Base-by-base conservation (phyloP, 75 land plant genomes). In the Selaginella tamariscina region DNA sequence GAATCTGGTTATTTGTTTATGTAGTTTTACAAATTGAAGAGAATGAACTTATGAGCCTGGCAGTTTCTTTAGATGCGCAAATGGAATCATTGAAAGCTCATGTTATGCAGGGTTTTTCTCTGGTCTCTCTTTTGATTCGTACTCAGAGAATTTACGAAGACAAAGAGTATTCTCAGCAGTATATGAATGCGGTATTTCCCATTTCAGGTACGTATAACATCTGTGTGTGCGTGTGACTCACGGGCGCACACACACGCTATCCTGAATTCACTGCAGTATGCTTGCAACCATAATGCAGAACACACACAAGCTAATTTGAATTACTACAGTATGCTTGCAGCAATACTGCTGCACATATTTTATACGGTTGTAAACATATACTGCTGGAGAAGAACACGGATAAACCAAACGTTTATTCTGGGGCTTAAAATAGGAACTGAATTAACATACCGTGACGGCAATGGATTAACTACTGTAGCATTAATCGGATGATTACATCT, bases 111-210 rank as follows among this genome's bases (percentile, higher is more conserved):
- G 62, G 8, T 2, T 59, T 9, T 59, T 59, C 62, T 23, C n/a
- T 21, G 62, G 62, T 26, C 26, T 21, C 26, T 59, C 62, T 23
- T 2, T 59, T 23, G 62, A 59, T 59, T 59, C 24, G 21, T n/a
- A 5, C 21, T 8, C 18, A 23, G 26, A 21, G 62, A n/a, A 5
- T 59, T 8, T 59, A 59, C 26, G 62, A 8, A 8, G 8, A 23
- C 21, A 5, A 21, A 59, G n/a, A n/a, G n/a, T 59, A 59, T 59
- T 8, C 62, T 23, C 2, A 2, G 26, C 5, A 5, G 23, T 59
- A 59, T 21, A 59, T 59, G 26, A 27, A 39, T 39, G 62, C 62
- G 8, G 62, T 59, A 23, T 59, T 59, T 21, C 62, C 62, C 8
- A 21, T 59, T 59, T 23, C 62, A 27, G 26, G 62, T 59, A n/a